Conservation (phyloP, 2,329 filamentous ascomycete species). For the Claviceps maximensis region DNA sequence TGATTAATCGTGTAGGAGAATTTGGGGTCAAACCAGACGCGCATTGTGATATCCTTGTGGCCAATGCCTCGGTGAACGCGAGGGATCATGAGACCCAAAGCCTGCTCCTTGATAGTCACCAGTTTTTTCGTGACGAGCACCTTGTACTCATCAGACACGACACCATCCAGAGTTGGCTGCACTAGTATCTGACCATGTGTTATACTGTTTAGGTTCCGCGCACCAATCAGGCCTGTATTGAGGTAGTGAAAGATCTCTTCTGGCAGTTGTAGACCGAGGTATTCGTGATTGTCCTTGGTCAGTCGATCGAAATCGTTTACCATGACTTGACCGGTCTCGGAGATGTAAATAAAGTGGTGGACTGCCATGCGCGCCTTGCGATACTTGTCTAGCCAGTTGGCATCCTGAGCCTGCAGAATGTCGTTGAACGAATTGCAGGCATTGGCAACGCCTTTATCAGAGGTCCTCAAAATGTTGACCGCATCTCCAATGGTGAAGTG, state of each 20-base stretch:
- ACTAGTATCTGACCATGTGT: slow-evolving; percentile 67
- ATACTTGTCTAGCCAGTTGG: slow-evolving; percentile 74
- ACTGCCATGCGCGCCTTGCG: slow-evolving; percentile 74
- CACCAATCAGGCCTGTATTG: slow-evolving; percentile 66
- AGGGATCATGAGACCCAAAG: slow-evolving; percentile 65
- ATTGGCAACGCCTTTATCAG: slow-evolving; percentile 55
- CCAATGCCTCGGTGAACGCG: slow-evolving; percentile 73
- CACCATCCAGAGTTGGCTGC: slow-evolving; percentile 73
- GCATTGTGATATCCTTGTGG: slow-evolving; percentile 63
- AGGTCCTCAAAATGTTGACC: slow-evolving; percentile 58
- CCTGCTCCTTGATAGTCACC: slow-evolving; percentile 59
- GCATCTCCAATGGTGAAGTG: slow-evolving; percentile 58
- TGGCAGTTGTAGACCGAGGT: slow-evolving; percentile 79
- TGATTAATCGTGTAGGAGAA: slow-evolving; percentile 58
- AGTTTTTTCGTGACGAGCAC: slow-evolving; percentile 64
- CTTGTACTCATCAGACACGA: slow-evolving; percentile 67
- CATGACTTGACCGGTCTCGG: slow-evolving; percentile 61
- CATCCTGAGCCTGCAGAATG: slow-evolving; percentile 55
- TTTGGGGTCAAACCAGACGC: slow-evolving; percentile 70
- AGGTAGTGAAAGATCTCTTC: slow-evolving; percentile 86
- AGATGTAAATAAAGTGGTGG: slow-evolving; percentile 76
- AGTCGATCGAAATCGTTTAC: slow-evolving; percentile 61
- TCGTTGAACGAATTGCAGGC: slow-evolving; percentile 72
- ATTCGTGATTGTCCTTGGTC: slow-evolving; percentile 75
- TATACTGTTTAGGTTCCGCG: slow-evolving; percentile 70